Evolutionary conservation across 257 asterid genomes (phyloP), one percentile per base, ranked within the genome.

Genomic region (Fraxinus quadrangulata): DNA sequence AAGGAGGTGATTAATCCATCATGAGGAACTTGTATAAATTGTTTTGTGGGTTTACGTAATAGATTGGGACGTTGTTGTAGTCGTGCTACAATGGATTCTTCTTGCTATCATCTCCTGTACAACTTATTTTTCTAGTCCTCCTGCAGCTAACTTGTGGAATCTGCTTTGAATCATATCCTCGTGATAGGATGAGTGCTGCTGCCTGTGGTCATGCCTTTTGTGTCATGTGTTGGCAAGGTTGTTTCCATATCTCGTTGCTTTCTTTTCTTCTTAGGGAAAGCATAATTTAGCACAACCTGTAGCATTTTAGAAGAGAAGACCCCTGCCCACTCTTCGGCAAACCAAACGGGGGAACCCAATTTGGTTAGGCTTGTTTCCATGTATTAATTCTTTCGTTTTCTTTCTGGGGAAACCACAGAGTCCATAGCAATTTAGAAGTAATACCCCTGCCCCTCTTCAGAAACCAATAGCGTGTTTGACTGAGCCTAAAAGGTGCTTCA

Each of bases 161-260:
- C 88, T 94, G 98, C 91, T 94, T 94, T 82, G 98, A 94, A 39
- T 74, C 71, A 56, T 90, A 82, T 87, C 90, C 88, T 19, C 83
- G 65, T 39, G 89, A 82, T 78, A 87, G 81, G 82, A 89, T 94
- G 87, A 73, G 82, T 76, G 87, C 93, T 77, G 92, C 92, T 76
- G 96, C 91, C 82, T 92, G 98, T 78, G 93, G 97, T 70, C 98
- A 92, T 86, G 96, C 97, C 79, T 94, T 92, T 84, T 94, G 98
- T 82, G 78, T 81, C 77, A 63, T 81, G 12, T 94, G 98, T 74
- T 94, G 98, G 98, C 87, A 89, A 90, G 97, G 98, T 94, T 75
- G 83, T 78, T 70, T 54, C 73, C 11, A 5, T 77, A 42, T 61
- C 23, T 61, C 6, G 5, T 40, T 81, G 47, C 63, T 80, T 26